Evolutionary conservation across 331 rosid genomes (phyloP).

Genomic region (Spiraea crenata): DNA sequence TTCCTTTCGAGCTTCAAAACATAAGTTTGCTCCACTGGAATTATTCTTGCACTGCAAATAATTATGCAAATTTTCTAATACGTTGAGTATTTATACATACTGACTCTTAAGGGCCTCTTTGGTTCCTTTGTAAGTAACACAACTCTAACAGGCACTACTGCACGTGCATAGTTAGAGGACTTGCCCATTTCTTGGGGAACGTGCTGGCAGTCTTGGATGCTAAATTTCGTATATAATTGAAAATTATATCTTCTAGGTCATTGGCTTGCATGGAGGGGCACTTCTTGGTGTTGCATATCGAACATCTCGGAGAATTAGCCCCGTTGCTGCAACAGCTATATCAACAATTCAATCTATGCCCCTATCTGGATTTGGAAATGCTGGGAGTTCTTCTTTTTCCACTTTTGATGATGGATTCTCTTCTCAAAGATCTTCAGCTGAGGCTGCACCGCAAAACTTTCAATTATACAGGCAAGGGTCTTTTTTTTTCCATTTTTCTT

Average conservation of each 20-base stretch:
- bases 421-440: constrained; percentile 66
- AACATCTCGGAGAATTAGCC: constrained; percentile 87
- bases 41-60: constrained; percentile 10
- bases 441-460: constrained; percentile 83
- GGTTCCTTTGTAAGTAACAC: background rate
- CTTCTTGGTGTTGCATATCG: constrained; percentile 97
- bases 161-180: background rate
- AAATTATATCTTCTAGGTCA: constrained; percentile 53
- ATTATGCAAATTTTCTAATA: constrained; percentile 13
- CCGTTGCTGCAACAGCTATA: constrained; percentile 89
- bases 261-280: constrained; percentile 99
- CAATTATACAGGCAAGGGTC: constrained; percentile 79
- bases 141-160: background rate
- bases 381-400: constrained; percentile 88
- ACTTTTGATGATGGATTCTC: constrained; percentile 84
- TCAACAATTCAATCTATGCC: constrained; percentile 98
- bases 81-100: background rate
- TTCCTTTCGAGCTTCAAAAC: background rate
- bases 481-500: background rate
- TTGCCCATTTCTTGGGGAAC: background rate
- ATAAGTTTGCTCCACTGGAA: background rate
- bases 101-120: background rate
- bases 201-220: constrained; percentile 11
- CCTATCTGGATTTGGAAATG: constrained; percentile 86
- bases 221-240: constrained; percentile 26